A percentile compares a stretch with the other conserved stretches of the same genome.
Conservation (phyloP, 306 rosid genomes). For the Vigna reflexopilosa region DNA sequence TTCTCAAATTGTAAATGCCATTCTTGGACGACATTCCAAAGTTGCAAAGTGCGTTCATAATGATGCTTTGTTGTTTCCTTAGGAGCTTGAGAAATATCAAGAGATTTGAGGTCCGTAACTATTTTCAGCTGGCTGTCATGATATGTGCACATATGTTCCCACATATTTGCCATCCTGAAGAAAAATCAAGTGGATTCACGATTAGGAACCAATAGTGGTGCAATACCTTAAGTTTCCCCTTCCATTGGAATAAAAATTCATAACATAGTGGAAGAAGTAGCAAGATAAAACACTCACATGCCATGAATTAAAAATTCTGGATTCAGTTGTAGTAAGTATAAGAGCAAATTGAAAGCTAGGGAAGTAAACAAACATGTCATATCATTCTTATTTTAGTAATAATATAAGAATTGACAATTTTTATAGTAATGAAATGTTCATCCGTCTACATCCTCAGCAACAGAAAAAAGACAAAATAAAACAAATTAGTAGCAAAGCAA, state of each 20-base stretch:
- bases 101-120: conserved; percentile 65
- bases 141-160: conserved; percentile 68
- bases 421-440: neutral
- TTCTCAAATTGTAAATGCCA: conserved; percentile 76
- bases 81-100: conserved; percentile 63
- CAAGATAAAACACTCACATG: conserved; percentile 9
- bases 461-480: neutral
- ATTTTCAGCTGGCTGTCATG: conserved; percentile 67
- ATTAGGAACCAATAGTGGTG: conserved; percentile 8
- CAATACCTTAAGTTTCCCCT: neutral
- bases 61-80: conserved; percentile 80
- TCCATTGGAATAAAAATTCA: neutral
- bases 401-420: neutral
- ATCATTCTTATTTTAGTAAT: neutral
- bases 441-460: neutral
- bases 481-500: conserved; percentile 15
- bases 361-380: conserved; percentile 2
- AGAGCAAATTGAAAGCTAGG: conserved; percentile 27
- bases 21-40: conserved; percentile 59
- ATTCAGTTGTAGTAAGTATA: neutral
- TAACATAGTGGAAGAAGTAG: neutral
- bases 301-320: neutral
- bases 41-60: conserved; percentile 73
- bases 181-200: conserved; percentile 36
- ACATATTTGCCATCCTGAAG: conserved; percentile 81